These are phyloP conservation scores for Heterobasidion parviporum DNA, from an alignment of 1,284 basidiomycete species.

Conservation along the genomic window DNA sequence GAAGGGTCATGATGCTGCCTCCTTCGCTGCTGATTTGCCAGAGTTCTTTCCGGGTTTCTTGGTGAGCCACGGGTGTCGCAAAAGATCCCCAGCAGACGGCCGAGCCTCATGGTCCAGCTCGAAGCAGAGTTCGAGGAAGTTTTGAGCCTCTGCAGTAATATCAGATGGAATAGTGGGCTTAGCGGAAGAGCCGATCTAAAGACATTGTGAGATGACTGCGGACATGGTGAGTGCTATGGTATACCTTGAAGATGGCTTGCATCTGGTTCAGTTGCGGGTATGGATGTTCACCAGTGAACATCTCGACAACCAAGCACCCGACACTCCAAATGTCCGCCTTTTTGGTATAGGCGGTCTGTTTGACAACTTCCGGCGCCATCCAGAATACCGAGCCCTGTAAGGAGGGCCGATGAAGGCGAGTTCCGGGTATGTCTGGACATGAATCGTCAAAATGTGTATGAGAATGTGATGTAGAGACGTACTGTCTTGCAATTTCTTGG, in stretches of 20 bases:
- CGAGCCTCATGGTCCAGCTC: constrained; percentile 78
- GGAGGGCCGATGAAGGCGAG: constrained; percentile 80
- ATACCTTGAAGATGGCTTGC: constrained; percentile 94
- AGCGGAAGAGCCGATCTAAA: constrained; percentile 74
- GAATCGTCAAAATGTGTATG: not conserved
- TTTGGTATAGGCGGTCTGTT: constrained; percentile 88
- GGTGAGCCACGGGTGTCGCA: constrained; percentile 68
- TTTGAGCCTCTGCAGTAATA: constrained; percentile 78
- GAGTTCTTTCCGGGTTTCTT: constrained; percentile 10
- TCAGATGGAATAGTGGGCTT: constrained; percentile 83
- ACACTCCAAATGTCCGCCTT: constrained; percentile 99
- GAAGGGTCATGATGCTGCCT: not conserved
- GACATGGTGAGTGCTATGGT: constrained; percentile 8
- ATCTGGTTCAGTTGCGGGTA: constrained; percentile 98
- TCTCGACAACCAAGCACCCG: constrained; percentile 95
- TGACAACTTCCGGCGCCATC: constrained; percentile 99
- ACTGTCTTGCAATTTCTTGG: constrained; percentile 96
- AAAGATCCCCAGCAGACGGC: constrained; percentile 71
- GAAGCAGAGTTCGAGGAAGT: constrained; percentile 82
- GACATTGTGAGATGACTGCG: not conserved
- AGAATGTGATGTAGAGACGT: constrained; percentile 26
- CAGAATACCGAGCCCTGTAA: constrained; percentile 97
- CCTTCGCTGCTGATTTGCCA: constrained; percentile 3
- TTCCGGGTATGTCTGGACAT: constrained; percentile 60
- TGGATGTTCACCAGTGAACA: constrained; percentile 96